Base-by-base conservation (phyloP, 164 flowering plant species). In the Stephania cephalantha region DNA sequence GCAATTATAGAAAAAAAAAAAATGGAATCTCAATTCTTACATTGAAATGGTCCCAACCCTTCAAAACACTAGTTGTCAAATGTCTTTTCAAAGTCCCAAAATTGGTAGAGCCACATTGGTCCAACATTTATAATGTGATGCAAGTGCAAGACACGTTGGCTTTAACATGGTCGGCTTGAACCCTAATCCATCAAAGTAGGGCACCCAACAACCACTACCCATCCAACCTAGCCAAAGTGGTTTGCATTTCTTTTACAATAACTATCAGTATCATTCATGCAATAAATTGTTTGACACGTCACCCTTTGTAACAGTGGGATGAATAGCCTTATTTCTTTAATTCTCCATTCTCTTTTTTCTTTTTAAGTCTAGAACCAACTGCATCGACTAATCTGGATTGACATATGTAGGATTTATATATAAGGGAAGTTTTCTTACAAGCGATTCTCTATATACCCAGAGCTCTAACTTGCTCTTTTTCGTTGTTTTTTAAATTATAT, bases 111-210 rank as follows among this genome's bases (percentile, higher is more conserved):
- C 8, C 66, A 61, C 22, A 61, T 61, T 61, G 65, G 65, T 58
- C 65, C 22, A 58, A 18, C n/a, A 58, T 58, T 58, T 58, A 58
- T 58, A 35, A n/a, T 58, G 65, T 58, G 15, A 22, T 18, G 66
- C 25, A 61, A 61, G 66, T 61, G 66, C 66, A 61, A 17, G 66
- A 61, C 66, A n/a, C 25, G 66, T 61, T 61, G 66, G 66, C 66
- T 18, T 25, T 61, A n/a, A 61, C 9, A 61, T 61, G 66, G 66
- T 61, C n/a, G 66, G 66, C 8, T 18, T n/a, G 22, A 61, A n/a
- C 25, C 66, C 66, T n/a, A 61, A 20, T 18, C 7, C 25, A 61
- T 18, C 66, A 61, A 18, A 7, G 20, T 61, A 61, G 66, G 66
- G 66, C 66, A 61, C 66, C 66, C 25, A 61, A 61, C 66, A 6